These are phyloP conservation scores for Fusarium redolens DNA, from an alignment of 2,329 filamentous ascomycete genomes.

Conservation along the genomic window DNA sequence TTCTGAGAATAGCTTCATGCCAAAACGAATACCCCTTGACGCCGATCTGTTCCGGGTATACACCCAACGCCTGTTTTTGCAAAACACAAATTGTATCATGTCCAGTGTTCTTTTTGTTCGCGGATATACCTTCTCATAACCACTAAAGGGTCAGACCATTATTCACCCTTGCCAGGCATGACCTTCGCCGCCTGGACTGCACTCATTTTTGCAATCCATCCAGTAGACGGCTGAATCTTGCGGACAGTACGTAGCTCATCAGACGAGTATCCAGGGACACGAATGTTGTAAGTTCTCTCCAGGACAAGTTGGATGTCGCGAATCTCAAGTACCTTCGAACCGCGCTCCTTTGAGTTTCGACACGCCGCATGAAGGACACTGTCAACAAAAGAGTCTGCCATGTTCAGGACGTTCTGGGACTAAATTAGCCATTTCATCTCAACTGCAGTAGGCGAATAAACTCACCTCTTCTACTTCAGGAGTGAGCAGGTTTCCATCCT, in stretches of 20 bases:
- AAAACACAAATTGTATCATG: conserved; percentile 5
- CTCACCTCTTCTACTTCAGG: conserved; percentile 95
- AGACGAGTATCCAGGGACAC: conserved; percentile 92
- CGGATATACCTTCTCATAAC: not conserved
- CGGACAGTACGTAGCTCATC: conserved; percentile 95
- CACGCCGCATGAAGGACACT: conserved; percentile 88
- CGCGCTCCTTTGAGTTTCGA: conserved; percentile 91
- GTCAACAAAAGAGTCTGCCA: conserved; percentile 96
- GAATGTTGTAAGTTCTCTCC: conserved; percentile 88
- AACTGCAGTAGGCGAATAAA: not conserved
- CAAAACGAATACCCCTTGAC: conserved; percentile 9
- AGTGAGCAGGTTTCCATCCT: conserved; percentile 80
- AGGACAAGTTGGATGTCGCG: conserved; percentile 86
- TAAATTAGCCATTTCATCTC: conserved; percentile 29
- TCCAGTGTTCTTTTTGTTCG: not conserved
- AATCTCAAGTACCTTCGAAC: conserved; percentile 89
- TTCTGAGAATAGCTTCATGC: not conserved
- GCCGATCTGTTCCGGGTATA: conserved; percentile 38
- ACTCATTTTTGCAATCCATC: conserved; percentile 97
- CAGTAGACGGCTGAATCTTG: conserved; percentile 87
- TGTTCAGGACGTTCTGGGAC: conserved; percentile 81
- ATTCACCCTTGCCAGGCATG: conserved; percentile 69
- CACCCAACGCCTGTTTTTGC: conserved; percentile 39
- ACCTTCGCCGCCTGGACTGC: conserved; percentile 95
- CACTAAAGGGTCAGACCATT: conserved; percentile 23